phyloP scores from a whole-genome alignment of 2,329 filamentous ascomycete species.

The Pyrenophora teres region DNA sequence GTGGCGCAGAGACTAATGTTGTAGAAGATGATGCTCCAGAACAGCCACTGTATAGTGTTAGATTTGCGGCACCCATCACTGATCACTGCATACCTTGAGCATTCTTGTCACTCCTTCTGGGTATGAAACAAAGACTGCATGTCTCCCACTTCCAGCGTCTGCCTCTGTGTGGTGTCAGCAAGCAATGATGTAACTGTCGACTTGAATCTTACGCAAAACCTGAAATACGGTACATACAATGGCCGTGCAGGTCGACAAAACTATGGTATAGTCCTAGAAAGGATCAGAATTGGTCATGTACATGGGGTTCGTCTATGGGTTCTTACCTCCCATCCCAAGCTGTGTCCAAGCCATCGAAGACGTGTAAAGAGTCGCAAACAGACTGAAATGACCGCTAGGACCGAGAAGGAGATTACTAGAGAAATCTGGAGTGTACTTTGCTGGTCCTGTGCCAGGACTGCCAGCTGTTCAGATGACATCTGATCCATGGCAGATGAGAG shows the following conservation, averaged over 20 bases:
- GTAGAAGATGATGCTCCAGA: slow-evolving; percentile 35
- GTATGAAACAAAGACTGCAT: slow-evolving; percentile 27
- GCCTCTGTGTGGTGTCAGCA: slow-evolving; percentile 21
- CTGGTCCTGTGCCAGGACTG: slow-evolving; percentile 22
- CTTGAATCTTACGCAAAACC: slow-evolving; percentile 21
- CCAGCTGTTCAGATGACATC: slow-evolving; percentile 23
- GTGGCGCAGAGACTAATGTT: slow-evolving; percentile 27
- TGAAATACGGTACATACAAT: slow-evolving; percentile 17
- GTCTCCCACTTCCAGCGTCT: slow-evolving; percentile 29
- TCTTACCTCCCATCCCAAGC: slow-evolving; percentile 25
- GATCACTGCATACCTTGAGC: slow-evolving; percentile 19
- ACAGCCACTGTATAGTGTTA: slow-evolving; percentile 28
- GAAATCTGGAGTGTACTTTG: slow-evolving; percentile 19
- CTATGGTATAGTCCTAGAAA: slow-evolving; percentile 24
- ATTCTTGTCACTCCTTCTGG: slow-evolving; percentile 10
- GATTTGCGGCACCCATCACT: neutral
- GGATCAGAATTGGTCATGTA: neutral
- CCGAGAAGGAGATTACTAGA: slow-evolving; percentile 26
- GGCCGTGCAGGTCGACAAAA: slow-evolving; percentile 23
- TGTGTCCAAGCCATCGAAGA: slow-evolving; percentile 15
- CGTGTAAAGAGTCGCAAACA: slow-evolving; percentile 28
- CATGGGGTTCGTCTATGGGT: neutral
- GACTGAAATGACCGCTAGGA: slow-evolving; percentile 25
- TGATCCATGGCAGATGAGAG: slow-evolving; percentile 15
- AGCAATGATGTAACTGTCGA: no score